Evolutionary conservation across 352 stramenopile genomes (phyloP), one percentile per base, ranked within the genome.

Genomic region (Pythium graminicola): DNA sequence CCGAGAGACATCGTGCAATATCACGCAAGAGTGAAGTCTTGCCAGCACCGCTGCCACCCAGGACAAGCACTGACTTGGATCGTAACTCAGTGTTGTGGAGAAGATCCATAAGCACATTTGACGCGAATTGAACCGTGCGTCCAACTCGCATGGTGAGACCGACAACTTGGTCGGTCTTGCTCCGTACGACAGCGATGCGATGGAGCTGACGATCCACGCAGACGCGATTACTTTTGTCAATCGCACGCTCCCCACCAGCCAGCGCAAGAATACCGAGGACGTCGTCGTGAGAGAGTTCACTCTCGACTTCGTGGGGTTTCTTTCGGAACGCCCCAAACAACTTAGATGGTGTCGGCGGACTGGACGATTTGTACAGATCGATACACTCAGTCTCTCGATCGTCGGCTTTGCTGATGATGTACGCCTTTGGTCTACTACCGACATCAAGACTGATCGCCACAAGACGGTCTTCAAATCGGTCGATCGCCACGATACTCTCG

Each of bases 1-100:
- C 52, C 0, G 84, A 70, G 17, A 96, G 55, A 20, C 67, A 72
- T 0, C 77, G 59, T 14, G 80, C 73, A 22, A 90, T 72, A 36
- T 96, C 84, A 52, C 83, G 70, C 23, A 97, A 75, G 2, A 95
- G 56, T 1, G 83, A 92, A 13, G 84, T 95, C 53, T 96, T 96
- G 16, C 85, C 88, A 17, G 57, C 73, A 2, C 81, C 75, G 2
- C 66, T 61, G 8, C 73, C 50, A 11, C 79, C 78, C 11, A 95
- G 46, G 24, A 95, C 49, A 23, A 93, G 57, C 29, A 93, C 59
- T 10, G 65, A 81, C 50, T 81, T 85, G 43, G 56, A 43, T 0
- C 44, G 55, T n/a, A 82, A 62, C 6, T 54, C 51, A 9, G 52
- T 33, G 23, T 60, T 71, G 14, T 82, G 35, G 19, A 95, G 42